These are phyloP conservation scores for Syncephalastrum contaminatum DNA, from an alignment of 371 early-diverging fungal species.

Conservation along the genomic window DNA sequence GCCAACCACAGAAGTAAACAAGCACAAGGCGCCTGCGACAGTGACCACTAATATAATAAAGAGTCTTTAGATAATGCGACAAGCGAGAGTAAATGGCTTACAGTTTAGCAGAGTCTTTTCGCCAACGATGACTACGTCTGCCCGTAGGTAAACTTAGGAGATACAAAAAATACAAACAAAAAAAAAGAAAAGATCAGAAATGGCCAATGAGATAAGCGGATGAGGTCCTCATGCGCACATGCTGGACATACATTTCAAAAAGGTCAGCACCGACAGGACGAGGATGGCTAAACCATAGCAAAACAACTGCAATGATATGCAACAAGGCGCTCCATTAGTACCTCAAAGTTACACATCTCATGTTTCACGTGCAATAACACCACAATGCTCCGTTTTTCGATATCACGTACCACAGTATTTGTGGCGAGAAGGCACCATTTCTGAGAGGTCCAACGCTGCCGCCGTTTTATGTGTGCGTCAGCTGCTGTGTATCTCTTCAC, in stretches of 20 bases:
- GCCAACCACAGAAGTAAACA: conserved; percentile 49
- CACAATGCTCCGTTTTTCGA: not conserved
- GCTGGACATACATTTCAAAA: conserved; percentile 39
- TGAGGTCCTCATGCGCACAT: too few relatives aligned
- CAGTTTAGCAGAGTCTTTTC: conserved; percentile 41
- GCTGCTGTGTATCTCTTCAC: conserved; percentile 31
- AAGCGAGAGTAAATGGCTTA: conserved; percentile 20
- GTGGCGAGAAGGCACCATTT: conserved; percentile 52
- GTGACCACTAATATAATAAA: conserved; percentile 38
- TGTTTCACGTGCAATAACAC: conserved; percentile 1
- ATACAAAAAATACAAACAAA: conserved; percentile 5
- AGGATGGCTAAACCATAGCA: conserved; percentile 37
- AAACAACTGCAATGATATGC: conserved; percentile 33
- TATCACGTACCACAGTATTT: conserved; percentile 47
- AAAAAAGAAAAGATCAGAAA: not conserved
- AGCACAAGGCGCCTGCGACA: conserved; percentile 44
- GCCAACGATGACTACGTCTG: conserved; percentile 46
- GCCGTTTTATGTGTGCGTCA: conserved; percentile 30
- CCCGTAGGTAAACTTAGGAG: conserved; percentile 36
- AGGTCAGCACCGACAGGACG: conserved; percentile 34
- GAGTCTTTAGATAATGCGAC: not conserved
- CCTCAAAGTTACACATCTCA: conserved; percentile 1
- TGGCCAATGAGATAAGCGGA: conserved; percentile 10
- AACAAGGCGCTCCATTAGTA: not conserved
- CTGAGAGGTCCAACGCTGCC: conserved; percentile 52